Evolutionary conservation across 768 basidiomycete genomes (phyloP).

Genomic region (Strobilomyces dryophilus): DNA sequence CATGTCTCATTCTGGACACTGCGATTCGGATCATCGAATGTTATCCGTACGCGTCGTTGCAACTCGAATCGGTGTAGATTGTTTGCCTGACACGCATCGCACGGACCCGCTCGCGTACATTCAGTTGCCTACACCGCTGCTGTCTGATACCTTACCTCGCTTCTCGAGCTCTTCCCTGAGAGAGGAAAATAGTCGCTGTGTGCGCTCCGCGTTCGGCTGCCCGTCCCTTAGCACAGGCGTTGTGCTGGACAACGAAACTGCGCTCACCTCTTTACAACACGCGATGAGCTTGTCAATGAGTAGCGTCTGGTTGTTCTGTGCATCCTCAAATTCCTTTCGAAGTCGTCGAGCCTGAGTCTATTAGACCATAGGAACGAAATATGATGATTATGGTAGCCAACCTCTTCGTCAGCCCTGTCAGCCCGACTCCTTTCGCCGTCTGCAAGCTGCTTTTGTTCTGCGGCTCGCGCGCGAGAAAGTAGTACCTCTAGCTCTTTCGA

Average conservation of each 20-base stretch:
- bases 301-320: conserved; percentile 71
- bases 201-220: conserved; percentile 79
- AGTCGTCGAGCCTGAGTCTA: conserved; percentile 55
- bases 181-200: conserved; percentile 74
- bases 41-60: conserved; percentile 3
- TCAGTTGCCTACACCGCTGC: conserved; percentile 42
- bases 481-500: conserved; percentile 90
- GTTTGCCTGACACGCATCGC: conserved; percentile 15
- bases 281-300: conserved; percentile 80
- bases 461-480: conserved; percentile 80
- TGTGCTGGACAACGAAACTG: neutral
- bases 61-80: conserved; percentile 11
- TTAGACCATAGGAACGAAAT: conserved; percentile 4
- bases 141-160: conserved; percentile 50
- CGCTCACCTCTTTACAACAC: conserved; percentile 81
- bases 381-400: conserved; percentile 30
- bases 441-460: conserved; percentile 81
- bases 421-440: conserved; percentile 69
- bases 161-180: conserved; percentile 82
- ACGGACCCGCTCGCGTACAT: conserved; percentile 11
- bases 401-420: conserved; percentile 73
- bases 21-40: neutral
- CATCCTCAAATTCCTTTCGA: conserved; percentile 75
- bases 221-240: conserved; percentile 12
- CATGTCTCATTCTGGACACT: neutral